Evolutionary conservation across 2,329 filamentous ascomycete genomes (phyloP).

Genomic region (Metarhizium brunneum): DNA sequence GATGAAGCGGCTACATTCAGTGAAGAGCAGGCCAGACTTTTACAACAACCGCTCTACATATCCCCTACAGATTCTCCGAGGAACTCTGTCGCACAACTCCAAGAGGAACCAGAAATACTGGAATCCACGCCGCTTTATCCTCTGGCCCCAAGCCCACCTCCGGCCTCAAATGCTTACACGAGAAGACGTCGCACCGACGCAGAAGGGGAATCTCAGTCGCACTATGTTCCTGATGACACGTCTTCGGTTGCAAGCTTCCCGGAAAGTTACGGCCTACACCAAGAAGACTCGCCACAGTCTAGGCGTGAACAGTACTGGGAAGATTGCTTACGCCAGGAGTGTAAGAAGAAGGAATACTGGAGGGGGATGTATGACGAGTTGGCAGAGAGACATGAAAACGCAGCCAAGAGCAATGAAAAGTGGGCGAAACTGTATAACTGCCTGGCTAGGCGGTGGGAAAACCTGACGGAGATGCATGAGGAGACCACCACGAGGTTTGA

Average conservation of each 20-base stretch:
- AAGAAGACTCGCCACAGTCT: background rate
- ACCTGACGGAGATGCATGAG: background rate
- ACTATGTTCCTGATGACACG: background rate
- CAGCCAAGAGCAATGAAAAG: background rate
- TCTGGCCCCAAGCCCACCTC: background rate
- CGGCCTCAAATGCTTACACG: background rate
- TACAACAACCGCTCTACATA: background rate
- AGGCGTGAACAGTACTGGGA: background rate
- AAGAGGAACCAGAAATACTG: background rate
- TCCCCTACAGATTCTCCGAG: background rate
- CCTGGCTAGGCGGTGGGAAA: background rate
- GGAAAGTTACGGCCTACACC: background rate
- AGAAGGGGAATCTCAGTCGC: background rate
- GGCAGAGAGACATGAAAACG: background rate
- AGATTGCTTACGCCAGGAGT: background rate
- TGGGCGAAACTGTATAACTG: background rate
- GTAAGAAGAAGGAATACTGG: background rate
- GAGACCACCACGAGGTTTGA: background rate
- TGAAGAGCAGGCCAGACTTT: conserved; percentile 1
- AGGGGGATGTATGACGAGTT: background rate
- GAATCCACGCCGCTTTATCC: background rate
- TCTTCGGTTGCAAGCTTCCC: background rate
- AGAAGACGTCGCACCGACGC: background rate
- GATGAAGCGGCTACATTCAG: background rate
- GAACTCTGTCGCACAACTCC: background rate